Conservation (phyloP, 345 rosid species). For the Rubroshorea leprosula region DNA sequence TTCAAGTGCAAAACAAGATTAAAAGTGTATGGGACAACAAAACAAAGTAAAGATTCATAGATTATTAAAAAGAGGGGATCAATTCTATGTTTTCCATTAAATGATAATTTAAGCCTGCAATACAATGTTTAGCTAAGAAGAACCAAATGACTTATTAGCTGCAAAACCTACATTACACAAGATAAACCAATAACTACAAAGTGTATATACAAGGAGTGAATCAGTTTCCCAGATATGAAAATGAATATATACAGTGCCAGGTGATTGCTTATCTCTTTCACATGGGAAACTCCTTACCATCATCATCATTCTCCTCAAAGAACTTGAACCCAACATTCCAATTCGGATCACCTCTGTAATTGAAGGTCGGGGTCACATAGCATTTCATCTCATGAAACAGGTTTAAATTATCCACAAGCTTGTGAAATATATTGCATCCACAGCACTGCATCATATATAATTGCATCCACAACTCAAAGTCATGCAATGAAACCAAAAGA, state of each 20-base stretch:
- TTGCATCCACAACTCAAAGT: no score
- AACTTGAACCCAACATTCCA: constrained; percentile 65
- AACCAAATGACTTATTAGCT: constrained; percentile 11
- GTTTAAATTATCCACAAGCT: constrained; percentile 88
- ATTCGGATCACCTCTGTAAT: constrained; percentile 36
- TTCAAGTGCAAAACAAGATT: no score
- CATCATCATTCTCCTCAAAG: constrained; percentile 30
- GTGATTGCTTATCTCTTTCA: constrained; percentile 15
- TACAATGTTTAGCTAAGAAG: constrained; percentile 6
- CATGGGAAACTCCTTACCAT: constrained; percentile 30
- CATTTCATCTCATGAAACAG: constrained; percentile 89
- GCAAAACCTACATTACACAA: no score
- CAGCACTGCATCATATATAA: no score
- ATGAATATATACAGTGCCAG: no score
- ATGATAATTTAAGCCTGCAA: no score
- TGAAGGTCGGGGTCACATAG: constrained; percentile 59
- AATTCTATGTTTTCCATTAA: not conserved
- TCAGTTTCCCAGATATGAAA: no score
- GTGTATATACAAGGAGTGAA: constrained; percentile 40
- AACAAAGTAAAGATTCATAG: no score
- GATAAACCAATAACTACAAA: not conserved
- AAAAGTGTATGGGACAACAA: no score
- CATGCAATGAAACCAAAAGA: not conserved
- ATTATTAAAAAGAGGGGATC: no score
- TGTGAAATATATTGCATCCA: constrained; percentile 89